Percentiles rank a stretch among this genome's conserved stretches.
phyloP scores from a whole-genome alignment of 129 eudicot genomes.

The Erigeron canadensis region DNA sequence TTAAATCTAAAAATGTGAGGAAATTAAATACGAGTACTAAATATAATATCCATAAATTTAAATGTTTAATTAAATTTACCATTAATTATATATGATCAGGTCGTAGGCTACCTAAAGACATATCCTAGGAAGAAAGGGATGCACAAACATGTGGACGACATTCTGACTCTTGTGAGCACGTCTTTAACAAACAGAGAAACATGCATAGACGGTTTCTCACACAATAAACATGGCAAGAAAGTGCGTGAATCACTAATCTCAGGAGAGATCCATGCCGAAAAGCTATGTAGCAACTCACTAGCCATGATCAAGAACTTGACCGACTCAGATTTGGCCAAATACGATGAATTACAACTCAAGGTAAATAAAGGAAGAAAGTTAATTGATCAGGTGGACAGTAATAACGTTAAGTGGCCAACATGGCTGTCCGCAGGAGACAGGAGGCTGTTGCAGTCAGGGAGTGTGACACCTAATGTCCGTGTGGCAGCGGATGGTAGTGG shows the following conservation, averaged over 20 bases:
- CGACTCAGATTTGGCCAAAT: slow-evolving; percentile 49
- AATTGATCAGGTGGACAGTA: neutral
- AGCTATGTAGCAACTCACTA: slow-evolving; percentile 67
- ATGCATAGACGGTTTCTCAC: slow-evolving; percentile 80
- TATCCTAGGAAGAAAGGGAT: slow-evolving; percentile 50
- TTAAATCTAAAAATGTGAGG: too few relatives aligned
- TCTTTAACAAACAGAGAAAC: slow-evolving; percentile 80
- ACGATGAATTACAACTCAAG: slow-evolving; percentile 24
- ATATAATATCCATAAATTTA: neutral
- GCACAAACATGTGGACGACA: slow-evolving; percentile 48
- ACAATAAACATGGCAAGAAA: slow-evolving; percentile 45
- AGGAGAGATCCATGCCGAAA: slow-evolving; percentile 56
- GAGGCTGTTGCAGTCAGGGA: slow-evolving; percentile 58
- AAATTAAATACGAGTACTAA: neutral
- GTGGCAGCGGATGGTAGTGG: slow-evolving; percentile 93
- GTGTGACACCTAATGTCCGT: slow-evolving; percentile 58
- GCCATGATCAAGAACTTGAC: slow-evolving; percentile 87
- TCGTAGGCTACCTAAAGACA: slow-evolving; percentile 17
- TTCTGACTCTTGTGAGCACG: slow-evolving; percentile 59
- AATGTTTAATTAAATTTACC: neutral
- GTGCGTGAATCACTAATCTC: slow-evolving; percentile 37
- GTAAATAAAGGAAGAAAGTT: slow-evolving; percentile 46
- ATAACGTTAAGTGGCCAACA: slow-evolving; percentile 58
- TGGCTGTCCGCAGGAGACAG: slow-evolving; percentile 79
- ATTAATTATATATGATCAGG: neutral